Conservation (phyloP, 352 stramenopile species). For the Phytophthora agathidicida region DNA sequence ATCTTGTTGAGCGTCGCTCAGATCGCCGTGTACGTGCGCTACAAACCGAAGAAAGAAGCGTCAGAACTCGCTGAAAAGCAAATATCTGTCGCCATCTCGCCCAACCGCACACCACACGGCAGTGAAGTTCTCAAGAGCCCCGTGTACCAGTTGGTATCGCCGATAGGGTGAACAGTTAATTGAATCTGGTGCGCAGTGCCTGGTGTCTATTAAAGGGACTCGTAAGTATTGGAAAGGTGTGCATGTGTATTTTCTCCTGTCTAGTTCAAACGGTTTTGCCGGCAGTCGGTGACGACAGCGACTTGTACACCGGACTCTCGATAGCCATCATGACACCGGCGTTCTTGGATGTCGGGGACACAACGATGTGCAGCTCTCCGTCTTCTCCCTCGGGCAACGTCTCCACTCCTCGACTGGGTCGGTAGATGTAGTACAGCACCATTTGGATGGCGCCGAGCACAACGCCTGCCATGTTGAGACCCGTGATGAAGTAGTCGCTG, state of each 20-base stretch:
- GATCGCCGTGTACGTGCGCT: conserved; percentile 23
- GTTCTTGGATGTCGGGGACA: conserved; percentile 7
- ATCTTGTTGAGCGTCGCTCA: conserved; percentile 25
- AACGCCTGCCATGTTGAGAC: conserved; percentile 43
- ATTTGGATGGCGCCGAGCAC: conserved; percentile 46
- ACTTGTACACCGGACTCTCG: conserved; percentile 19
- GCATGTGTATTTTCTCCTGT: not conserved
- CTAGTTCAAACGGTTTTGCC: not conserved
- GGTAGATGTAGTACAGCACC: conserved; percentile 54
- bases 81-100: conserved; percentile 18
- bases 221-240: too few relatives aligned
- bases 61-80: conserved; percentile 1
- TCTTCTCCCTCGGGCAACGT: not conserved
- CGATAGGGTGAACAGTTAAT: too few relatives aligned
- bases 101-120: conserved; percentile 9
- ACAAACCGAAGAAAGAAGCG: conserved; percentile 7
- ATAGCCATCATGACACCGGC: not conserved
- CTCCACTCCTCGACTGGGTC: conserved; percentile 1
- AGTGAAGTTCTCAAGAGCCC: conserved; percentile 16
- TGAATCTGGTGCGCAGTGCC: too few relatives aligned
- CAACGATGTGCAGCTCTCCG: not conserved
- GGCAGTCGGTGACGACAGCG: not conserved
- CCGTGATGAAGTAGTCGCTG: conserved; percentile 47
- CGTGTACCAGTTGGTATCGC: conserved; percentile 12
- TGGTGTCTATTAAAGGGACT: too few relatives aligned